These are phyloP conservation scores for Solanum pinnatisectum DNA, from an alignment of 257 asterid genomes.

Conservation along the genomic window DNA sequence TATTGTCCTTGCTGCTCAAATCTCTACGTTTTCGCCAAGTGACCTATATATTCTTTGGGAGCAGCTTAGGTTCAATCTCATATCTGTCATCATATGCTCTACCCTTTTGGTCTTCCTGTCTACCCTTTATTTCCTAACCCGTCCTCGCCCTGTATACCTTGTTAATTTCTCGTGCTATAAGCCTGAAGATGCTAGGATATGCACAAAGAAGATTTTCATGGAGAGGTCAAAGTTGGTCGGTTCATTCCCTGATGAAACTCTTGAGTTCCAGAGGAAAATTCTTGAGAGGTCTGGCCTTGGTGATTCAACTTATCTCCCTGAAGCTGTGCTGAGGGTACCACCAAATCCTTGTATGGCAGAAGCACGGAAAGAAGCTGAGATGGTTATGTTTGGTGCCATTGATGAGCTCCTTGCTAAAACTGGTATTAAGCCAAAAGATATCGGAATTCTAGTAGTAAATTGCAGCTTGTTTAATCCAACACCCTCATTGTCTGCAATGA, in stretches of 20 bases:
- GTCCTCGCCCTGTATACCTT: conserved; percentile 16
- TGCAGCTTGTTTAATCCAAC: conserved; percentile 30
- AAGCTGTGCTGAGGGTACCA: conserved; percentile 15
- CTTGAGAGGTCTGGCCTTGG: conserved; percentile 26
- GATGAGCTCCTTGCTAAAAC: conserved; percentile 20
- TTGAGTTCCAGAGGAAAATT: conserved; percentile 19
- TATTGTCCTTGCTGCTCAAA: conserved; percentile 17
- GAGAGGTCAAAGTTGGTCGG: conserved; percentile 11
- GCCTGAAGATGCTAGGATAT: conserved; percentile 10
- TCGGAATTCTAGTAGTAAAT: conserved; percentile 27
- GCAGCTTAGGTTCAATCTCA: conserved; percentile 24
- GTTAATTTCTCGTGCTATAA: conserved; percentile 26
- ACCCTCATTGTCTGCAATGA: conserved; percentile 29
- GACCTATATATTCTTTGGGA: conserved; percentile 19
- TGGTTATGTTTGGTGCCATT: conserved; percentile 24
- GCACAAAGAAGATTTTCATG: conserved; percentile 19
- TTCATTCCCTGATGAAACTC: conserved; percentile 9
- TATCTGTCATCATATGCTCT: conserved; percentile 18
- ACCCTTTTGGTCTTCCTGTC: conserved; percentile 14
- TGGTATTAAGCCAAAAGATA: conserved; percentile 18
- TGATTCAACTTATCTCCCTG: conserved; percentile 18
- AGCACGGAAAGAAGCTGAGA: conserved; percentile 25
- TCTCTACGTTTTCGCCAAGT: conserved; percentile 16
- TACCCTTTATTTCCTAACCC: conserved; percentile 19
- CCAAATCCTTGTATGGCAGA: conserved; percentile 23